Percentiles rank a stretch among this genome's conserved stretches.
Evolutionary conservation across 139 green algal species (phyloP).

Genomic region (Chlamydomonas sp.): DNA sequence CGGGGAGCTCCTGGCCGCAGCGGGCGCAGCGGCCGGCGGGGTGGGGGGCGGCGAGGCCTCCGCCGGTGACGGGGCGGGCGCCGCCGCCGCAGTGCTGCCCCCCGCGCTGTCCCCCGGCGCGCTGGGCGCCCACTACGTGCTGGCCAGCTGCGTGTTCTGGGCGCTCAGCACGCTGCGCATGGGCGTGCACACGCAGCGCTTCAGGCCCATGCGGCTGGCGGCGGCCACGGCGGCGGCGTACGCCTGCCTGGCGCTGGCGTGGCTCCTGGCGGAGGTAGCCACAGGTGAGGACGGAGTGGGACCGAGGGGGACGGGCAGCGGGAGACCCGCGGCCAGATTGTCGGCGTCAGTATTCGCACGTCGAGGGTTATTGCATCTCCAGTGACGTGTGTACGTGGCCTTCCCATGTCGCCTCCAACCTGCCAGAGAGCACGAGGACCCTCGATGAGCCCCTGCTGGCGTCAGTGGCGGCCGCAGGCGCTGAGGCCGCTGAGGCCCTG

Average conservation of each 20-base stretch:
- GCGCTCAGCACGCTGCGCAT: constrained; percentile 29
- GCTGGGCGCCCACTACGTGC: constrained; percentile 27
- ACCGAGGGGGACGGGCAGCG: too few species aligned
- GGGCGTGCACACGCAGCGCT: constrained; percentile 34
- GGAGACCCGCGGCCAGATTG: too few species aligned
- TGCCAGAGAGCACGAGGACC: neutral
- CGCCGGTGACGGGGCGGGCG: neutral
- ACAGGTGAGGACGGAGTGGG: too few species aligned
- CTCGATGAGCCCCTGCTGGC: neutral
- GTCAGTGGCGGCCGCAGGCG: neutral
- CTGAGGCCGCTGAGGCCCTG: too few species aligned
- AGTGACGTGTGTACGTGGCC: neutral
- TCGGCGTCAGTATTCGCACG: neutral
- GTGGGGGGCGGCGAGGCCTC: neutral
- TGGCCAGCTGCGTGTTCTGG: constrained; percentile 39
- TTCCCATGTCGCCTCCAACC: neutral
- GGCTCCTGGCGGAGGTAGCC: constrained; percentile 4
- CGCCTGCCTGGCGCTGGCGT: constrained; percentile 20
- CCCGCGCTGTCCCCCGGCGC: neutral
- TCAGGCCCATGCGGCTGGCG: constrained; percentile 9
- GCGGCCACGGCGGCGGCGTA: constrained; percentile 1
- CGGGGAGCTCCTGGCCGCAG: neutral
- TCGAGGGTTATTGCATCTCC: neutral
- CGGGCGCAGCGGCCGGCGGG: constrained; percentile 15
- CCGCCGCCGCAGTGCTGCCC: neutral